Base-by-base conservation (phyloP, 805 yeast genomes). In the Wickerhamiella dianesei region DNA sequence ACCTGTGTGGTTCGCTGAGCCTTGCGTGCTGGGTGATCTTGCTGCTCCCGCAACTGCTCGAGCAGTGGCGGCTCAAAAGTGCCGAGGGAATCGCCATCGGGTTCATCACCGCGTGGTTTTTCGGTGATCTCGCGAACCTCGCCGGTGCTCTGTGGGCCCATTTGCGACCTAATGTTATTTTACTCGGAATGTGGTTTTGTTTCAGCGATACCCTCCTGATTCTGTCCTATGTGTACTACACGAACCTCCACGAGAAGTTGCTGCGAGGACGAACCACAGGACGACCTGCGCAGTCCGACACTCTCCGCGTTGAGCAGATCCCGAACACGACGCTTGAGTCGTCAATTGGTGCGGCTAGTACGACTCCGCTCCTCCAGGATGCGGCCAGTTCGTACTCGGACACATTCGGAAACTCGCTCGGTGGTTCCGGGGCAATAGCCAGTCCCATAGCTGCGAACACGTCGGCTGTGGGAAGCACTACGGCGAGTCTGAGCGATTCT, bases 1-100 rank as follows among this genome's bases (percentile, higher is more conserved):
- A 83, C 2, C 64, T 79, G 2, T 71, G 78, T 59, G 89, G 89
- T 2, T 77, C 85, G 12, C 72, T 82, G 6, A 72, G 78, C 29
- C 69, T 82, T 39, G 86, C 89, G 0, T 80, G 89, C 60, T 83
- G 88, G 87, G 71, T 83, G 12, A 87, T 82, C 13, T 64, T 82
- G 37, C 70, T 82, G 48, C 64, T 83, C 53, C 92, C 94, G 0
- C 94, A 82, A 60, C 69, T 82, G 42, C 72, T 82, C 21, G 94
- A 82, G 59, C 89, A 82, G 64, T 83, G 87, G 87, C 64, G 82
- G 46, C 64, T 77, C 46, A 77, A 82, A 57, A 59, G 69, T 16
- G 83, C 86, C 3, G 88, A 81, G 32, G 94, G 94, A 4, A 76
- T 82, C 20, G 76, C 89, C 36, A 70, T 80, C 29, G 73, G 79